Evolutionary conservation across 768 basidiomycete genomes (phyloP).

Genomic region (Suillus weaverae): DNA sequence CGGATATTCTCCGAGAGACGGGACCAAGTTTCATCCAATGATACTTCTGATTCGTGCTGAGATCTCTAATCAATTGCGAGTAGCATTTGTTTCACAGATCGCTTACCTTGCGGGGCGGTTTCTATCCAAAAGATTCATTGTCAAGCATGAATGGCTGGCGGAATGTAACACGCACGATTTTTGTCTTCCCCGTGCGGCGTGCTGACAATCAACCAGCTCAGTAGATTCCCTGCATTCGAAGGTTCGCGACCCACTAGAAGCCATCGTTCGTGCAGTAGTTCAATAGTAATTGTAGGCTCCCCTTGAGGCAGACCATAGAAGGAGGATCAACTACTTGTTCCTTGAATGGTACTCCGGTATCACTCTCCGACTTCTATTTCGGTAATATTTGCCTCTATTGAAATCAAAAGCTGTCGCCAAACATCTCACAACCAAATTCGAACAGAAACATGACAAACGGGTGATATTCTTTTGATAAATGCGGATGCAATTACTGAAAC

Average conservation of each 20-base stretch:
- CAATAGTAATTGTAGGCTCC: background rate
- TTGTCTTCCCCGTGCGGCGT: slow-evolving; percentile 37
- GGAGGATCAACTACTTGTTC: background rate
- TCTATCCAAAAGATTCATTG: slow-evolving; percentile 31
- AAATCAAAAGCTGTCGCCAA: slow-evolving; percentile 33
- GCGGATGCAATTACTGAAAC: background rate
- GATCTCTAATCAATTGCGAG: slow-evolving; percentile 8
- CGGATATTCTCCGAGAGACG: slow-evolving; percentile 81
- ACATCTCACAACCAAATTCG: slow-evolving; percentile 15
- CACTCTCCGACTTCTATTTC: background rate
- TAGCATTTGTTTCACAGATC: background rate
- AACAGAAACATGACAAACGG: background rate
- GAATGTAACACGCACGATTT: slow-evolving; percentile 40
- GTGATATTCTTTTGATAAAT: background rate
- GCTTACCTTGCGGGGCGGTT: slow-evolving; percentile 48
- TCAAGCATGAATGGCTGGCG: slow-evolving; percentile 22
- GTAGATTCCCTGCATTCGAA: background rate
- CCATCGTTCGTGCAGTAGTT: slow-evolving; percentile 21
- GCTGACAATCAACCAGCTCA: slow-evolving; percentile 21
- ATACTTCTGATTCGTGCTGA: slow-evolving; percentile 72
- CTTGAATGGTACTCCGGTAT: background rate
- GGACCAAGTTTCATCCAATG: slow-evolving; percentile 83
- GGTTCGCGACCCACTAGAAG: slow-evolving; percentile 26
- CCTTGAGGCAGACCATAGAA: slow-evolving; percentile 2
- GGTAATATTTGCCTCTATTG: slow-evolving; percentile 34